phyloP scores from a whole-genome alignment of 2,329 filamentous ascomycete species.

The Boeremia lycopersici region DNA sequence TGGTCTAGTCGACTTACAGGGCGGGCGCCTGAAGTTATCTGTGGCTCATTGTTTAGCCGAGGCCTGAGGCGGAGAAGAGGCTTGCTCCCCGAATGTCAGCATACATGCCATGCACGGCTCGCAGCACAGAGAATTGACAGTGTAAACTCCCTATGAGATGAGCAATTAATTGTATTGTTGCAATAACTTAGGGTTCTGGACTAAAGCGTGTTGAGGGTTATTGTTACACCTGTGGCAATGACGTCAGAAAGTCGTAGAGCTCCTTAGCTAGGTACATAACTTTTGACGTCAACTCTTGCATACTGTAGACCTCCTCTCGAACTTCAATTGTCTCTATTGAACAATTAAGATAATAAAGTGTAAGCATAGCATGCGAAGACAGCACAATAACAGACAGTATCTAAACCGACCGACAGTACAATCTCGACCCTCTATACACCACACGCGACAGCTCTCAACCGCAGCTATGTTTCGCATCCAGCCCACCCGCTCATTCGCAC shows the following conservation, averaged over 20 bases:
- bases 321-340: constrained; percentile 6
- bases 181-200: too few relatives aligned
- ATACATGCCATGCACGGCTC: not conserved
- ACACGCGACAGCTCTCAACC: not conserved
- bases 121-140: too few relatives aligned
- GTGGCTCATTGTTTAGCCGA: not conserved
- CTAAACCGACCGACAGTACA: not conserved
- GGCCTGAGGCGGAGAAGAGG: not conserved
- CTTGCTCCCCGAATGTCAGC: constrained; percentile 1
- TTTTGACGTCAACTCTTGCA: constrained; percentile 12
- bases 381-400: not conserved
- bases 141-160: too few relatives aligned
- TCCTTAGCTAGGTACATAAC: constrained; percentile 11
- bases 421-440: not conserved
- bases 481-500: constrained; percentile 28
- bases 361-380: not conserved
- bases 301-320: not conserved
- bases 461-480: constrained; percentile 35
- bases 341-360: not conserved
- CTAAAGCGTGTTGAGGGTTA: too few relatives aligned
- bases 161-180: too few relatives aligned
- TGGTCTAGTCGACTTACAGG: too few relatives aligned
- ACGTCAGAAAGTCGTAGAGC: constrained; percentile 14
- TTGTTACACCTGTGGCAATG: not conserved
- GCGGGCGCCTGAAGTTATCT: too few relatives aligned